Evolutionary conservation across 2,329 filamentous ascomycete genomes (phyloP), one percentile per base, ranked within the genome.

Genomic region (Neodidymelliopsis sp.): DNA sequence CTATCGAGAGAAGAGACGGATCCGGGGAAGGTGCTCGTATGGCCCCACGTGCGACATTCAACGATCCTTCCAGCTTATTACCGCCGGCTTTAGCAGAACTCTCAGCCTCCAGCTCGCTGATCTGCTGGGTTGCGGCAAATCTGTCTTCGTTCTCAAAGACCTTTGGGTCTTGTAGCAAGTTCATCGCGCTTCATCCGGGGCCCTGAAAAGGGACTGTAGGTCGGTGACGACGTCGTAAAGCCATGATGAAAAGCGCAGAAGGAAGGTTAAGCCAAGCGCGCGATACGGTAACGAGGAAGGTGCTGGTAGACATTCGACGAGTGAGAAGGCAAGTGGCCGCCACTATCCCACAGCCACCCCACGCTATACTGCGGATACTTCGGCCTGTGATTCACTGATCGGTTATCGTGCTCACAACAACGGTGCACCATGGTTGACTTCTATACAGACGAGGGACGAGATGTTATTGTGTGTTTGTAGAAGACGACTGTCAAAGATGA

Each of bases 1-100:
- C 67, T 54, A 70, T 62, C n/a, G 69, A 72, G 15, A 70, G 31
- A 23, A 67, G 42, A 1, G 69, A 73, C 1, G 67, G 67, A 33
- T 65, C 49, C 40, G 70, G 70, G 7, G 69, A 72, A 27, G 66
- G 55, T 8, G 59, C 57, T 19, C 70, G 68, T 43, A 71, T 66
- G 28, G 55, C 60, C 50, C 68, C 69, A 41, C 65, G 53, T 25
- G 56, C 47, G 46, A 62, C 56, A 20, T 43, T 58, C 40, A 69
- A 54, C 16, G 57, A 47, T 22, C 58, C 63, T 19, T 65, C 63
- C 45, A 67, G 44, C 42, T 70, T 70, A 48, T 62, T 46, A 6
- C 31, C 58, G 12, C 55, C 61, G 60, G 65, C 33, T 53, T 69
- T 68, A 56, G 59, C 54, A 43, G 59, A 38, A 29, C 57, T 19